These are phyloP conservation scores for Fusarium nurragi DNA, from an alignment of 2,329 filamentous ascomycete species.

Conservation along the genomic window DNA sequence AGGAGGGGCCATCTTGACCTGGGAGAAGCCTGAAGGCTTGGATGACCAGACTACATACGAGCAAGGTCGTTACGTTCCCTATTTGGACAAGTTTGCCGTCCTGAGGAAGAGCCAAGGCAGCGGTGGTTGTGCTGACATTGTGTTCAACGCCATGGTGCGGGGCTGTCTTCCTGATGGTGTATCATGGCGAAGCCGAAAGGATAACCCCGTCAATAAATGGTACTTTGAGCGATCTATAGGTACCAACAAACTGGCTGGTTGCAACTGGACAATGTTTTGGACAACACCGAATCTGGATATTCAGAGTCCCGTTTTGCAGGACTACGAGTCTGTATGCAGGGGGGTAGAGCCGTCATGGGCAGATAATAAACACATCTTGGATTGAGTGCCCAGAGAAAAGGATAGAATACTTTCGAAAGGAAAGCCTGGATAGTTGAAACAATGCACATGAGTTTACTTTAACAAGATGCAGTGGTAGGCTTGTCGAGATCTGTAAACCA, in stretches of 20 bases:
- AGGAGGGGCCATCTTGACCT: slow-evolving; percentile 92
- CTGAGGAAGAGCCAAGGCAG: slow-evolving; percentile 87
- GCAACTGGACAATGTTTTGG: slow-evolving; percentile 99
- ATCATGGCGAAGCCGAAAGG: slow-evolving; percentile 88
- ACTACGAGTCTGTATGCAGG: slow-evolving; percentile 81
- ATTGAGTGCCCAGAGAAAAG: slow-evolving; percentile 51
- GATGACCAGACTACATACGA: slow-evolving; percentile 63
- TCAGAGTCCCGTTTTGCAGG: slow-evolving; percentile 64
- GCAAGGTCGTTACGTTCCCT: slow-evolving; percentile 79
- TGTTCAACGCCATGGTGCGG: slow-evolving; percentile 95
- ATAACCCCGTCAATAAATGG: slow-evolving; percentile 99
- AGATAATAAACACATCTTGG: slow-evolving; percentile 65
- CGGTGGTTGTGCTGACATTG: slow-evolving; percentile 91
- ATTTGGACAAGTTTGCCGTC: slow-evolving; percentile 97
- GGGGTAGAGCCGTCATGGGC: slow-evolving; percentile 71
- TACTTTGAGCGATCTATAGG: slow-evolving; percentile 93
- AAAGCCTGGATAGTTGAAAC: neutral
- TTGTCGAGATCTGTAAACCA: neutral
- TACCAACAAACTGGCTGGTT: slow-evolving; percentile 81
- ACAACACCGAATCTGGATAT: slow-evolving; percentile 75
- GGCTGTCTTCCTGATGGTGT: slow-evolving; percentile 89
- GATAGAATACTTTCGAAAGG: neutral
- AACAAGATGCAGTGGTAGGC: neutral
- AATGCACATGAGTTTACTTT: no score
- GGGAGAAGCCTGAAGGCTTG: slow-evolving; percentile 78